phyloP scores from a whole-genome alignment of 2,329 filamentous ascomycete genomes.

The Microcyclospora pomicola region DNA sequence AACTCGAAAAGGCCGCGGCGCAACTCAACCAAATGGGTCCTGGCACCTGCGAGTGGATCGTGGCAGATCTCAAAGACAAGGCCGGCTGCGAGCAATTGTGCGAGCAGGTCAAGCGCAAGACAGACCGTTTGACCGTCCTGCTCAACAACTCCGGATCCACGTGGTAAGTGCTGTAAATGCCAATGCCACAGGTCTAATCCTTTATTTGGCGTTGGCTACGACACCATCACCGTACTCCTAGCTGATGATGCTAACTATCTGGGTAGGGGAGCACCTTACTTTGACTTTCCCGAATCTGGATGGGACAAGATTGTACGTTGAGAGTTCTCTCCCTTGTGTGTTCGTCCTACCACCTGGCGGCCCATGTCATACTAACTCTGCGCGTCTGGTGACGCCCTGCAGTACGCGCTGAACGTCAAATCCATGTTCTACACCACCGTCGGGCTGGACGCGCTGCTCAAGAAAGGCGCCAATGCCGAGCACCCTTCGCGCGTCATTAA shows the following conservation, averaged over 20 bases:
- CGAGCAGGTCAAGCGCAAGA: slow-evolving; percentile 30
- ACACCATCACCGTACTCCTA: not conserved
- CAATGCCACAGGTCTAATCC: not conserved
- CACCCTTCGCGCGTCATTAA: slow-evolving; percentile 33
- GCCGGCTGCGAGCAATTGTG: slow-evolving; percentile 28
- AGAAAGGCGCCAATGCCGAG: slow-evolving; percentile 26
- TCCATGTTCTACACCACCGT: slow-evolving; percentile 34
- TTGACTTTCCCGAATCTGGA: slow-evolving; percentile 42
- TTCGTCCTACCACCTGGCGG: too few species aligned
- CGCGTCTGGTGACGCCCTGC: too few species aligned
- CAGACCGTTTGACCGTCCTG: slow-evolving; percentile 32
- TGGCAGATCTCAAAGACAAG: slow-evolving; percentile 32
- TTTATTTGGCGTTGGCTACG: not conserved
- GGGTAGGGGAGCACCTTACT: slow-evolving; percentile 38
- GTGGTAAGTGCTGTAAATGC: slow-evolving; percentile 10
- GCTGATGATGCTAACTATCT: too few species aligned
- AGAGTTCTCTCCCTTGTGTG: too few species aligned
- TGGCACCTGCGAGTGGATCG: slow-evolving; percentile 33
- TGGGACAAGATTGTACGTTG: slow-evolving; percentile 41
- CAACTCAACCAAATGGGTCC: slow-evolving; percentile 30
- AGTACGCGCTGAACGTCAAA: slow-evolving; percentile 20
- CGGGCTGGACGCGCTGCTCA: slow-evolving; percentile 30
- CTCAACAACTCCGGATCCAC: slow-evolving; percentile 34
- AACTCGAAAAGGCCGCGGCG: slow-evolving; percentile 30
- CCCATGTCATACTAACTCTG: too few species aligned